A percentile compares a stretch with the other conserved stretches of the same genome.
phyloP scores from a whole-genome alignment of 108 stramenopile genomes.

The Bacterosira constricta region DNA sequence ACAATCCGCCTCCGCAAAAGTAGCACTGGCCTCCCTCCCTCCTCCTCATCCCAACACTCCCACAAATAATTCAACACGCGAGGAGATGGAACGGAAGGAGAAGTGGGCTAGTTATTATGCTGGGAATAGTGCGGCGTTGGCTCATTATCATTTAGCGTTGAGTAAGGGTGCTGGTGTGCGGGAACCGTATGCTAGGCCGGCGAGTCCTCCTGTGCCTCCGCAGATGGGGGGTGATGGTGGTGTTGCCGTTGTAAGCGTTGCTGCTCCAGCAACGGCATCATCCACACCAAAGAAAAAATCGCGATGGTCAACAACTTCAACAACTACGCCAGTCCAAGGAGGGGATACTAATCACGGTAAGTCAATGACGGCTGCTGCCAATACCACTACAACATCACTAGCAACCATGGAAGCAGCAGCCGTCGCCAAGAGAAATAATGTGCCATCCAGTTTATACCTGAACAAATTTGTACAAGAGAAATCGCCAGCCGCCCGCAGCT shows the following conservation, averaged over 20 bases:
- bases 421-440: not conserved
- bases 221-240: slow-evolving; percentile 32
- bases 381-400: slow-evolving; percentile 5
- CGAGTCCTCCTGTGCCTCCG: slow-evolving; percentile 59
- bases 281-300: slow-evolving; percentile 11
- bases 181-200: slow-evolving; percentile 46
- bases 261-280: slow-evolving; percentile 8
- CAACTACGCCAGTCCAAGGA: slow-evolving; percentile 44
- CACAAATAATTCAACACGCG: slow-evolving; percentile 11
- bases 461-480: slow-evolving; percentile 40
- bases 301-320: slow-evolving; percentile 30
- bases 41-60: not conserved
- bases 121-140: slow-evolving; percentile 55
- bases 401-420: not conserved
- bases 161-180: slow-evolving; percentile 22
- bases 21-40: not conserved
- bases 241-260: not conserved
- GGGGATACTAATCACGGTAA: not conserved
- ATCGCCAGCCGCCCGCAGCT: not conserved
- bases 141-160: slow-evolving; percentile 61
- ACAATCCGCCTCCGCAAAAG: slow-evolving; percentile 19
- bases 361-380: too few relatives aligned
- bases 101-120: slow-evolving; percentile 74
- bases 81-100: slow-evolving; percentile 29
- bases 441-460: slow-evolving; percentile 2